Evolutionary conservation across 352 stramenopile species (phyloP).

Genomic region (Phytophthora melonis): DNA sequence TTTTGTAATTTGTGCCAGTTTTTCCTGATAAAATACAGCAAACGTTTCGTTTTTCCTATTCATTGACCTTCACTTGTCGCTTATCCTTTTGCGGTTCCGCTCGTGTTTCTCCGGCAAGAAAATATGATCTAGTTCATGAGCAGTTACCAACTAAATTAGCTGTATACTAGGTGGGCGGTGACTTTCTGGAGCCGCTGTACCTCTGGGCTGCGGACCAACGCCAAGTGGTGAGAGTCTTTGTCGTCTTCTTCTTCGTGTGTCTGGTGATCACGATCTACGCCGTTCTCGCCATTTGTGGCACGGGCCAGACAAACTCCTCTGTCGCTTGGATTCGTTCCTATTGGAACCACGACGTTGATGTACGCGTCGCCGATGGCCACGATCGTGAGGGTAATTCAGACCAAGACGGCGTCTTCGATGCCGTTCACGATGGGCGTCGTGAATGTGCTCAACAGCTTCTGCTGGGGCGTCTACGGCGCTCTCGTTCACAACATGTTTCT

Average conservation of each 20-base stretch:
- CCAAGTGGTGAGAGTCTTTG: slow-evolving; percentile 36
- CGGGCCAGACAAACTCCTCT: slow-evolving; percentile 27
- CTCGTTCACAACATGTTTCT: slow-evolving; percentile 49
- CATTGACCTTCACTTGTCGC: background rate
- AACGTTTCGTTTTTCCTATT: background rate
- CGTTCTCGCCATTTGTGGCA: slow-evolving; percentile 35
- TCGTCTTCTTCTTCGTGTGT: slow-evolving; percentile 34
- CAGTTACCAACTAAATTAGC: too few relatives aligned
- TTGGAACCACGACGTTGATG: slow-evolving; percentile 48
- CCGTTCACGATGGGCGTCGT: slow-evolving; percentile 57
- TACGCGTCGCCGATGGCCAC: slow-evolving; percentile 57
- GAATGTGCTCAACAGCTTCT: slow-evolving; percentile 52
- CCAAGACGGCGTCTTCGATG: slow-evolving; percentile 55
- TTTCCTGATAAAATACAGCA: too few relatives aligned
- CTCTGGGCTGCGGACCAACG: slow-evolving; percentile 42
- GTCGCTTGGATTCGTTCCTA: slow-evolving; percentile 46
- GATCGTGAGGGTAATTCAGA: slow-evolving; percentile 47
- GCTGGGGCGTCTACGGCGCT: slow-evolving; percentile 54
- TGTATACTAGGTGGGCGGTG: too few relatives aligned
- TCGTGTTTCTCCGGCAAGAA: background rate
- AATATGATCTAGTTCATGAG: background rate
- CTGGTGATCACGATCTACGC: slow-evolving; percentile 41
- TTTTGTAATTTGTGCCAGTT: too few relatives aligned
- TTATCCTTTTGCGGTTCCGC: slow-evolving; percentile 1
- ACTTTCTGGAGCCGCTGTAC: background rate